phyloP scores from a whole-genome alignment of 2,329 filamentous ascomycete genomes.

The Colletotrichum phormii region DNA sequence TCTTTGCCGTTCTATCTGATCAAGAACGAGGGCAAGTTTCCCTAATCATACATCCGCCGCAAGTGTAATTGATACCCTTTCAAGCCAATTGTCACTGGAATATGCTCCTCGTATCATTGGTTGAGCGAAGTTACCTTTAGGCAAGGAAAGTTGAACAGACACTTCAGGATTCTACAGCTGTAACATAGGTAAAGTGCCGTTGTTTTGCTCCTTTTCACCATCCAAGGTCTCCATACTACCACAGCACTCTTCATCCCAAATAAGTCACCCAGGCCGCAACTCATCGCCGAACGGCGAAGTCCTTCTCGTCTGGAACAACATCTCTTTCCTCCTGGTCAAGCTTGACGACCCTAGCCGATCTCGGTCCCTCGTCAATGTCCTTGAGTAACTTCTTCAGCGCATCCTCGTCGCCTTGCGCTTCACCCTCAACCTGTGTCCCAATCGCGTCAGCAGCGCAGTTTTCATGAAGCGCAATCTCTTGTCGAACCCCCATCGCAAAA shows the following conservation, averaged over 20 bases:
- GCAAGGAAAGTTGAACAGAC: not conserved
- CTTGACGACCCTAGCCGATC: conserved; percentile 77
- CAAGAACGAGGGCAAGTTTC: too few relatives aligned
- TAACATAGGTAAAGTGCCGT: not conserved
- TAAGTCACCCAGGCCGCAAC: not conserved
- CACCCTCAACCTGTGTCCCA: conserved; percentile 80
- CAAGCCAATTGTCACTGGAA: too few relatives aligned
- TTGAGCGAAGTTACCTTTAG: not conserved
- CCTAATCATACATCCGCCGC: too few relatives aligned
- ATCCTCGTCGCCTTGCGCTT: conserved; percentile 81
- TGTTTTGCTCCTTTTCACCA: not conserved
- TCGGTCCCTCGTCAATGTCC: conserved; percentile 80
- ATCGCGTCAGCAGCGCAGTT: conserved; percentile 24
- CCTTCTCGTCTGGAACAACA: conserved; percentile 73
- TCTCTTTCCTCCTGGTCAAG: conserved; percentile 77
- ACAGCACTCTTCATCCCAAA: not conserved
- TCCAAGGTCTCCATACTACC: not conserved
- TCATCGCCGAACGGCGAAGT: conserved; percentile 67
- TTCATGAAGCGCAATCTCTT: not conserved
- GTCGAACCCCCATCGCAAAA: not conserved
- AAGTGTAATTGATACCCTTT: too few relatives aligned
- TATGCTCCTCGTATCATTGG: too few relatives aligned
- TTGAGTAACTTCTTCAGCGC: conserved; percentile 77
- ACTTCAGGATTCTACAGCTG: not conserved
- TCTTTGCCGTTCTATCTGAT: too few relatives aligned